A percentile compares a stretch with the other conserved stretches of the same genome.
These are phyloP conservation scores for Tuber indicum DNA, from an alignment of 495 filamentous ascomycete genomes.

Conservation along the genomic window DNA sequence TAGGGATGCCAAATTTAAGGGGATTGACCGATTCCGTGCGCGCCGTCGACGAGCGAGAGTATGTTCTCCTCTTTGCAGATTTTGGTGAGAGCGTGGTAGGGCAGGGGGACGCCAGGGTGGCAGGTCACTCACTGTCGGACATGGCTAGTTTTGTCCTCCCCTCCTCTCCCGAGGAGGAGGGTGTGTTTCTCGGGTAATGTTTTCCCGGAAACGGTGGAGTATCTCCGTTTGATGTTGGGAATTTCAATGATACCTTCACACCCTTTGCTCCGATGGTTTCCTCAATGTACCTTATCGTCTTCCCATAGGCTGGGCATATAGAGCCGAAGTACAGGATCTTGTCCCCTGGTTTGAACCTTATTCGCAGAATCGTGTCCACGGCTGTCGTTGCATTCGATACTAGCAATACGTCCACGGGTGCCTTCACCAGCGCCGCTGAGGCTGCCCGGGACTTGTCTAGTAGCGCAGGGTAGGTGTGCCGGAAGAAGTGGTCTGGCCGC, in stretches of 20 bases:
- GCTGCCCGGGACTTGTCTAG: slow-evolving; percentile 60
- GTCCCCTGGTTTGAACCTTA: slow-evolving; percentile 39
- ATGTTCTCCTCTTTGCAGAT: slow-evolving; percentile 47
- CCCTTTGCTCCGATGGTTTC: slow-evolving; percentile 51
- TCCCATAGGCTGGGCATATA: slow-evolving; percentile 70
- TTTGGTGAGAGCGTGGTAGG: too few relatives aligned
- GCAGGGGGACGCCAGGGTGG: too few relatives aligned
- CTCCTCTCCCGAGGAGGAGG: too few relatives aligned
- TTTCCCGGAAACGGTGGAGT: slow-evolving; percentile 21
- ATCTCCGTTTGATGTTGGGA: too few relatives aligned
- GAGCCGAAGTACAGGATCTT: slow-evolving; percentile 53
- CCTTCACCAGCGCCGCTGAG: slow-evolving; percentile 54
- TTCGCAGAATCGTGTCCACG: slow-evolving; percentile 69
- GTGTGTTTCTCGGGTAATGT: background rate
- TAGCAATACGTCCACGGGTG: slow-evolving; percentile 51
- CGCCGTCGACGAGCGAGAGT: too few relatives aligned
- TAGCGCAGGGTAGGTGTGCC: slow-evolving; percentile 53
- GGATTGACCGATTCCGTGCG: slow-evolving; percentile 54
- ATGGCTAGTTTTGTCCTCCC: too few relatives aligned
- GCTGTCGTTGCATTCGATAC: slow-evolving; percentile 59
- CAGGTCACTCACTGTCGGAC: too few relatives aligned
- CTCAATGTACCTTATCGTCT: slow-evolving; percentile 59
- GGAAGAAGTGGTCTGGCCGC: slow-evolving; percentile 66
- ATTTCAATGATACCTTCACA: too few relatives aligned
- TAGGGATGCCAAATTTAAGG: slow-evolving; percentile 56